Evolutionary conservation across 2,329 filamentous ascomycete species (phyloP).

Genomic region (Tolypocladium ophioglossoides): DNA sequence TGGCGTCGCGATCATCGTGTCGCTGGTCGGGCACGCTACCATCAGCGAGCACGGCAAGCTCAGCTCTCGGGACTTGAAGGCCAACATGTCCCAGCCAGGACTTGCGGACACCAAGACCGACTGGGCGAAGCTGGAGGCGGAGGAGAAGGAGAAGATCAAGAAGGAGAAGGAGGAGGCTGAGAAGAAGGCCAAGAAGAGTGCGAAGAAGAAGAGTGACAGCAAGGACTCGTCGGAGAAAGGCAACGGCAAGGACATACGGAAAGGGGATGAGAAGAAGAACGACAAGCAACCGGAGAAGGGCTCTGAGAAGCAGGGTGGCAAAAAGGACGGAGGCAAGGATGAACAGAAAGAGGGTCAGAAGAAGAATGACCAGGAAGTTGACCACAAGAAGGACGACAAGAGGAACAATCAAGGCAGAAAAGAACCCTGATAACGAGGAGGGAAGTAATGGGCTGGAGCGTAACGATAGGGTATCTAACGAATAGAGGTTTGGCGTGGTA

Average conservation of each 20-base stretch:
- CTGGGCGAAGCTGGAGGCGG: constrained; percentile 34
- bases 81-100: constrained; percentile 25
- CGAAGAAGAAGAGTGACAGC: constrained; percentile 15
- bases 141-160: constrained; percentile 26
- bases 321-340: constrained; percentile 6
- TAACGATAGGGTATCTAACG: background rate
- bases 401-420: background rate
- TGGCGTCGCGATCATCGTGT: constrained; percentile 69
- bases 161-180: constrained; percentile 28
- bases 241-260: constrained; percentile 13
- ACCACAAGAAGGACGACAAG: constrained; percentile 6
- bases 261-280: constrained; percentile 14
- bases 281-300: constrained; percentile 5
- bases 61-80: constrained; percentile 22
- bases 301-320: constrained; percentile 8
- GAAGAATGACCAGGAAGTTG: constrained; percentile 8
- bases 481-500: background rate
- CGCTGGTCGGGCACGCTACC: constrained; percentile 72
- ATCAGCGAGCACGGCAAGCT: constrained; percentile 33
- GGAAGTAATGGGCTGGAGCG: background rate
- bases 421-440: background rate
- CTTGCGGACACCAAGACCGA: constrained; percentile 26
- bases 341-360: constrained; percentile 11
- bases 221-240: constrained; percentile 11
- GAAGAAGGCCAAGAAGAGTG: constrained; percentile 22